Conservation (phyloP, 768 basidiomycete species). For the Hygrophorus russula region DNA sequence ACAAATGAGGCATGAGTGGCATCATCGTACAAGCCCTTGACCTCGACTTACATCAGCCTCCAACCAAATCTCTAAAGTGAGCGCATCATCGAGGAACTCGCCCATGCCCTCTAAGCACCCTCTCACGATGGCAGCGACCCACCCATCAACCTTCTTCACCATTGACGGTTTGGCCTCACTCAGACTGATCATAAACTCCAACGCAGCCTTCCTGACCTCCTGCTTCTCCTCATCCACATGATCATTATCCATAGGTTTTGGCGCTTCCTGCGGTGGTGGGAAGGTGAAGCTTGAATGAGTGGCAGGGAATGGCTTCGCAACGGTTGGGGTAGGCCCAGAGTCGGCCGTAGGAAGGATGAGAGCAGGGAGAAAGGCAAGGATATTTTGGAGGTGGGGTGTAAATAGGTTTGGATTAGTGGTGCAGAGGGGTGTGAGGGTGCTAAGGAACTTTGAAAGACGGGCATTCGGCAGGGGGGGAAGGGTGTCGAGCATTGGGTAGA, state of each 20-base stretch:
- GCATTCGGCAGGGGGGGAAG: slow-evolving; percentile 34
- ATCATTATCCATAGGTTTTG: slow-evolving; percentile 18
- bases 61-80: slow-evolving; percentile 44
- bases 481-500: slow-evolving; percentile 67
- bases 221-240: slow-evolving; percentile 43
- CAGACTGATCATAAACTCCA: slow-evolving; percentile 80
- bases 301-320: slow-evolving; percentile 31
- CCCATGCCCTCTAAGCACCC: slow-evolving; percentile 79
- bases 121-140: slow-evolving; percentile 59
- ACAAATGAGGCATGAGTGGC: not conserved
- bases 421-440: slow-evolving; percentile 61
- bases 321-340: slow-evolving; percentile 37
- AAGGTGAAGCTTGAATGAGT: slow-evolving; percentile 15
- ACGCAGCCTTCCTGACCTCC: slow-evolving; percentile 58
- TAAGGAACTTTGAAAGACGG: slow-evolving; percentile 41
- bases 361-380: slow-evolving; percentile 60
- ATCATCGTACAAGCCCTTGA: slow-evolving; percentile 3
- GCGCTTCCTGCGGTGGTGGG: slow-evolving; percentile 19
- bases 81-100: slow-evolving; percentile 49
- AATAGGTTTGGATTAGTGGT: slow-evolving; percentile 63
- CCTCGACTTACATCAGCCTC: slow-evolving; percentile 55
- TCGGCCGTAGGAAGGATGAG: slow-evolving; percentile 54
- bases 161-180: slow-evolving; percentile 63
- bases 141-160: slow-evolving; percentile 57
- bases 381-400: slow-evolving; percentile 51